phyloP scores from a whole-genome alignment of 768 basidiomycete species.

The Omphalotus guepiniiformis region DNA sequence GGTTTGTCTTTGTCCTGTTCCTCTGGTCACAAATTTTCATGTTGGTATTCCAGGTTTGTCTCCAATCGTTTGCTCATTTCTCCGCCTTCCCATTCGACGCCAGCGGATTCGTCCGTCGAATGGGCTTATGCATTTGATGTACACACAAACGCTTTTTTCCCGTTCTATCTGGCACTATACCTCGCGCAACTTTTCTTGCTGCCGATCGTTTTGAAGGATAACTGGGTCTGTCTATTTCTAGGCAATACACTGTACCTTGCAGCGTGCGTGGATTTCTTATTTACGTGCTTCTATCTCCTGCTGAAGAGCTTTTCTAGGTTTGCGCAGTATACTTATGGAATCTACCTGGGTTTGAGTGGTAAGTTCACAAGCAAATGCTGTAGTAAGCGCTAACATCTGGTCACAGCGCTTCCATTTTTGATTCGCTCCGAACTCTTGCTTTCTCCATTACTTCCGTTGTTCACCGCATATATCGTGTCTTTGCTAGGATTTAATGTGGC shows the following conservation, averaged over 20 bases:
- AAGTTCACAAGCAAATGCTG: conserved; percentile 18
- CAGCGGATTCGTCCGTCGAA: conserved; percentile 71
- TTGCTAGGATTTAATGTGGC: conserved; percentile 91
- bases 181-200: conserved; percentile 84
- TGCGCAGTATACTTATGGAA: conserved; percentile 87
- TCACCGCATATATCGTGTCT: conserved; percentile 81
- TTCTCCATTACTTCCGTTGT: conserved; percentile 84
- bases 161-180: conserved; percentile 86
- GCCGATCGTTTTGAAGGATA: conserved; percentile 75
- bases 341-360: conserved; percentile 86
- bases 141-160: conserved; percentile 96
- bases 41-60: conserved; percentile 43
- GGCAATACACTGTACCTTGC: conserved; percentile 91
- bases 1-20: conserved; percentile 38
- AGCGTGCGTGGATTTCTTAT: conserved; percentile 47
- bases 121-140: conserved; percentile 97
- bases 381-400: conserved; percentile 13
- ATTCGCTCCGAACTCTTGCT: conserved; percentile 86
- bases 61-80: conserved; percentile 70
- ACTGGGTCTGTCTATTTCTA: conserved; percentile 92
- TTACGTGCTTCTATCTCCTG: background rate
- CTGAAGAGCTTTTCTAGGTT: conserved; percentile 44
- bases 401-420: conserved; percentile 86
- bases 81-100: conserved; percentile 67
- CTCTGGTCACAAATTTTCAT: background rate